A percentile compares a stretch with the other conserved stretches of the same genome.
Conservation (phyloP, 805 yeast species). For the Saccharomyces kudriavzevii region DNA sequence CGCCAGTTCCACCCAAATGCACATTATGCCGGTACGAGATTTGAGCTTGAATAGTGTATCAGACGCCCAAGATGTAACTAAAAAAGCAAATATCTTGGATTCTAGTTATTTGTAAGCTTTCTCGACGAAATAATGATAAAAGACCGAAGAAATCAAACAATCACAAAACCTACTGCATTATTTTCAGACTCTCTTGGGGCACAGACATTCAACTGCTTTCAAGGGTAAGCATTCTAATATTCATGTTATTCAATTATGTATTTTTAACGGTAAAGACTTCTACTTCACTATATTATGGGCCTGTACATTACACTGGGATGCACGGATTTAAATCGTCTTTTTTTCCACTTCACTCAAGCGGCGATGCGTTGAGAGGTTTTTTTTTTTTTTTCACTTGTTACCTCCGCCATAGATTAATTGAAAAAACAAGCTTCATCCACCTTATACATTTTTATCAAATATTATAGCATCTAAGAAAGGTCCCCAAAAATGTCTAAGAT, state of each 20-base stretch:
- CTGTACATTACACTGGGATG: neutral
- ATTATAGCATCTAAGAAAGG: slow-evolving; percentile 11
- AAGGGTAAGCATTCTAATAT: slow-evolving; percentile 1
- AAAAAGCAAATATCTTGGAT: slow-evolving; percentile 10
- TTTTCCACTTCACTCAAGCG: too few relatives aligned
- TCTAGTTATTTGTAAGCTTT: slow-evolving; percentile 1
- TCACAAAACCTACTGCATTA: neutral
- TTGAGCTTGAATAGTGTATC: slow-evolving; percentile 15
- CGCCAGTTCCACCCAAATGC: neutral
- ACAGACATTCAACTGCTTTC: slow-evolving; percentile 35
- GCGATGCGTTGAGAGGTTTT: neutral
- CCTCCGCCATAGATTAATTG: neutral
- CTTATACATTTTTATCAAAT: neutral
- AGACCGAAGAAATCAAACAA: neutral
- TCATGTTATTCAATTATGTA: neutral
- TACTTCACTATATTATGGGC: neutral
- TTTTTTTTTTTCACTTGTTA: neutral
- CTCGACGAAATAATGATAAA: neutral
- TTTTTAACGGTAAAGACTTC: neutral
- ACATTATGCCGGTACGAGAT: slow-evolving; percentile 15
- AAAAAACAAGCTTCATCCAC: too few relatives aligned
- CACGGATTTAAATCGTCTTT: neutral
- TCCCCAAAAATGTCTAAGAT: slow-evolving; percentile 67
- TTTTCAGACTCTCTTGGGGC: neutral
- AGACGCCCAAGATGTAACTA: slow-evolving; percentile 8